These are phyloP conservation scores for Decorospora gaudefroyi DNA, from an alignment of 2,329 filamentous ascomycete genomes.

Conservation along the genomic window DNA sequence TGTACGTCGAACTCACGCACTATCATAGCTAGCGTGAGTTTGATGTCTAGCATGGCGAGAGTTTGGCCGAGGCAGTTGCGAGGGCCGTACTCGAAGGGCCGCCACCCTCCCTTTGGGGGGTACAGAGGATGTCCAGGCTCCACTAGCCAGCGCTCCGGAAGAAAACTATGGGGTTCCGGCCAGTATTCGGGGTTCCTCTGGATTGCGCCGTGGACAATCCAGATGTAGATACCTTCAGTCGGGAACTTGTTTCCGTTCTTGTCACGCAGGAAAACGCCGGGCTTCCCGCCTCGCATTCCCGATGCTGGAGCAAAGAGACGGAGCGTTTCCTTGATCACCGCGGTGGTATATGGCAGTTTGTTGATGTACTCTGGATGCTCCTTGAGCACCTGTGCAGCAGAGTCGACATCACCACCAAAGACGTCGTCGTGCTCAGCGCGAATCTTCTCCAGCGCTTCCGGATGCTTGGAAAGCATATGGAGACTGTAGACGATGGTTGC, in stretches of 20 bases:
- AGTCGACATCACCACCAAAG: constrained; percentile 29
- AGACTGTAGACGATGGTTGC: constrained; percentile 40
- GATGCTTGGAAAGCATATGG: constrained; percentile 36
- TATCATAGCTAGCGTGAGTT: constrained; percentile 18
- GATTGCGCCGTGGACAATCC: constrained; percentile 22
- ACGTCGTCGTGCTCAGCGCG: constrained; percentile 39
- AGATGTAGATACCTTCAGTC: constrained; percentile 22
- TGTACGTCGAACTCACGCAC: constrained; percentile 27
- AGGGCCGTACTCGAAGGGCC: constrained; percentile 49
- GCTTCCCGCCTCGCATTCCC: constrained; percentile 26
- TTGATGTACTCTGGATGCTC: constrained; percentile 37
- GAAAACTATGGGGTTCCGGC: constrained; percentile 25
- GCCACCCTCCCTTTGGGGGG: constrained; percentile 27
- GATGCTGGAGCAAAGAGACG: constrained; percentile 43
- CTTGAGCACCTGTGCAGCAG: constrained; percentile 18
- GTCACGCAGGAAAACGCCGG: constrained; percentile 21
- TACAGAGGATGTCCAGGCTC: constrained; percentile 17
- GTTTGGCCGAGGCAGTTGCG: constrained; percentile 32
- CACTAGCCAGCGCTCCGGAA: constrained; percentile 33
- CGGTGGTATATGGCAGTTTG: constrained; percentile 35
- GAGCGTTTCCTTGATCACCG: constrained; percentile 45
- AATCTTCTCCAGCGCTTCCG: constrained; percentile 23
- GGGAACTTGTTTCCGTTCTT: constrained; percentile 29
- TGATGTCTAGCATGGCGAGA: constrained; percentile 24
- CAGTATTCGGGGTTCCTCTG: constrained; percentile 26